Percentiles rank a stretch among this genome's conserved stretches.
Evolutionary conservation across 768 basidiomycete genomes (phyloP).

Genomic region (Boletus coccyginus): DNA sequence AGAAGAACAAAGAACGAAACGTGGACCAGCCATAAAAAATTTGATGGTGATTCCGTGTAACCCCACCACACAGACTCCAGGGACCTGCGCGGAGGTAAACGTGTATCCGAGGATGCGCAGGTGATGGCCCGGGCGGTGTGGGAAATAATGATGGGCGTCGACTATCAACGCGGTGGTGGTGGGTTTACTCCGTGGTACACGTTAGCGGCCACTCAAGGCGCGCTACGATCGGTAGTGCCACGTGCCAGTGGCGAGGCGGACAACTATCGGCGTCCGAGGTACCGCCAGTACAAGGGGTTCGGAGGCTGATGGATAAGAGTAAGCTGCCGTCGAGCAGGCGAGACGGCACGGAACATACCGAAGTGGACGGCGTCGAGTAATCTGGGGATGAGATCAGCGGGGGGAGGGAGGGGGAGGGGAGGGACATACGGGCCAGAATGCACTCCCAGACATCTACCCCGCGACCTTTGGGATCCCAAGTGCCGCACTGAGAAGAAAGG

Average conservation of each 20-base stretch:
- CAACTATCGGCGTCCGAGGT: slow-evolving; percentile 42
- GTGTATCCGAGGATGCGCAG: slow-evolving; percentile 4
- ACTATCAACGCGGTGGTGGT: slow-evolving; percentile 1
- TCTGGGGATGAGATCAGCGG: slow-evolving; percentile 37
- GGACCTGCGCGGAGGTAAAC: slow-evolving; percentile 1
- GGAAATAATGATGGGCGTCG: slow-evolving; percentile 3
- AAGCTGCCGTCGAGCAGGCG: neutral
- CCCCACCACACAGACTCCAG: slow-evolving; percentile 1
- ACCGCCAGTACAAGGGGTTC: slow-evolving; percentile 44
- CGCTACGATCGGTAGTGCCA: slow-evolving; percentile 5
- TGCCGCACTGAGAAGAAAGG: slow-evolving; percentile 63
- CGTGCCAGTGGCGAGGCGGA: neutral
- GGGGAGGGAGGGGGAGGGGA: neutral
- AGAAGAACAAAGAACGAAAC: neutral
- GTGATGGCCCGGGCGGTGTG: slow-evolving; percentile 4
- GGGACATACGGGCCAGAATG: slow-evolving; percentile 53
- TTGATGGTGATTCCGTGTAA: slow-evolving; percentile 5
- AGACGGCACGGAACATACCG: slow-evolving; percentile 22
- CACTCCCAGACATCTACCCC: slow-evolving; percentile 80
- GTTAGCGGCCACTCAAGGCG: neutral
- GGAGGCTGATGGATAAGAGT: slow-evolving; percentile 35
- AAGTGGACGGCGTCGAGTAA: slow-evolving; percentile 53
- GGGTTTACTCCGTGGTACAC: neutral
- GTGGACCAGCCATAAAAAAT: slow-evolving; percentile 22
- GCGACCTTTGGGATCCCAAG: slow-evolving; percentile 64